These are phyloP conservation scores for Gossypium schwendimanii DNA, from an alignment of 441 rosid species.

Conservation along the genomic window DNA sequence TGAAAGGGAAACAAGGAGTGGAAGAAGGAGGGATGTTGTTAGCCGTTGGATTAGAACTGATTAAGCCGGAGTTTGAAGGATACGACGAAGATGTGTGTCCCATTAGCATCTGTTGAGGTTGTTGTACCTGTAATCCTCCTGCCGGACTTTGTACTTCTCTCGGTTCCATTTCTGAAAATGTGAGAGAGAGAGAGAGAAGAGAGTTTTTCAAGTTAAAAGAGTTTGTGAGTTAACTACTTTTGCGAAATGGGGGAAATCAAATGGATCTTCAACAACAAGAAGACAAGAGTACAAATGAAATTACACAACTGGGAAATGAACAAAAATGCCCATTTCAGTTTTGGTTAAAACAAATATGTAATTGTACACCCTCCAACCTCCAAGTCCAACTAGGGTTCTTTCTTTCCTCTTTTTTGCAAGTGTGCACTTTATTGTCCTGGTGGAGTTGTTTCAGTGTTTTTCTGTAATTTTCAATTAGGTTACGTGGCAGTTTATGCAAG, in stretches of 20 bases:
- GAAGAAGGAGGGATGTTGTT: slow-evolving; percentile 23
- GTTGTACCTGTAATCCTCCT: slow-evolving; percentile 30
- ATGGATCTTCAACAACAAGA: neutral
- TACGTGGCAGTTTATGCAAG: neutral
- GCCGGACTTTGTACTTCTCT: slow-evolving; percentile 41
- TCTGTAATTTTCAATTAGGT: neutral
- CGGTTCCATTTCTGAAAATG: slow-evolving; percentile 43
- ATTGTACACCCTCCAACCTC: neutral
- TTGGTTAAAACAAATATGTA: neutral
- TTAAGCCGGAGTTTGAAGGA: slow-evolving; percentile 26
- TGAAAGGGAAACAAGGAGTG: slow-evolving; percentile 12
- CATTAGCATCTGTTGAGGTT: slow-evolving; percentile 36
- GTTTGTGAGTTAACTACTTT: neutral
- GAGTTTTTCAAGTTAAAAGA: neutral
- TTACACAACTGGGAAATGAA: slow-evolving; percentile 1
- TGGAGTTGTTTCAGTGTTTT: neutral
- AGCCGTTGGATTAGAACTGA: slow-evolving; percentile 30
- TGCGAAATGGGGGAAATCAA: neutral
- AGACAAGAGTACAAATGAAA: neutral
- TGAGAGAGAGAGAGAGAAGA: neutral
- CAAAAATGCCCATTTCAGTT: neutral
- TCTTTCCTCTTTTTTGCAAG: neutral
- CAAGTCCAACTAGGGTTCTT: slow-evolving; percentile 5
- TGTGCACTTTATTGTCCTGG: neutral
- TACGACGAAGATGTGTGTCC: slow-evolving; percentile 26